These are phyloP conservation scores for Schoenoplectus tabernaemontani DNA, from an alignment of 202 grass and related monocot genomes.

Conservation along the genomic window DNA sequence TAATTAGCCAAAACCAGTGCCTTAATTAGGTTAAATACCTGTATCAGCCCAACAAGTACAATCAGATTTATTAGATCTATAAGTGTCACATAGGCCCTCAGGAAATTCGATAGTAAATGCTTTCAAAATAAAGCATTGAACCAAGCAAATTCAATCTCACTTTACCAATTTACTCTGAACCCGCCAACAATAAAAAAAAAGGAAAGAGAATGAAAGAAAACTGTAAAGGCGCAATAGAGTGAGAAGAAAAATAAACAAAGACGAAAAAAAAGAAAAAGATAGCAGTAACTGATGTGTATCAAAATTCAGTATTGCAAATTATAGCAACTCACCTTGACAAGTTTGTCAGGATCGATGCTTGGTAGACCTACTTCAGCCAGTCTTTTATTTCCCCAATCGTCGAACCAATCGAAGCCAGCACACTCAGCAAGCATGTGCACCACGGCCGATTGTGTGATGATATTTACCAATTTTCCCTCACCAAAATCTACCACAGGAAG, in stretches of 20 bases:
- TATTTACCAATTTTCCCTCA: conserved; percentile 85
- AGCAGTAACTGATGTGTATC: neutral
- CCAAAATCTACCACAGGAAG: conserved; percentile 88
- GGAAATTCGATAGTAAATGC: neutral
- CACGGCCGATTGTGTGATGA: conserved; percentile 84
- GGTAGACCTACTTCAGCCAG: conserved; percentile 70
- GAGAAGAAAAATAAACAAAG: neutral
- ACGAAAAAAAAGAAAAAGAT: neutral
- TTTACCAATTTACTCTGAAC: neutral
- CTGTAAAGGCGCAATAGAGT: neutral
- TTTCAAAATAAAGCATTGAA: neutral
- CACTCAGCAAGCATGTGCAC: conserved; percentile 98
- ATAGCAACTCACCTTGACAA: conserved; percentile 52
- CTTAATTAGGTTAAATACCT: neutral
- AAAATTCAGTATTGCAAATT: neutral
- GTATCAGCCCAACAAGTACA: neutral
- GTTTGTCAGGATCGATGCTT: conserved; percentile 46
- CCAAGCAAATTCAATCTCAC: neutral
- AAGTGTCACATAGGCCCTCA: neutral
- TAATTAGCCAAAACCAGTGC: neutral
- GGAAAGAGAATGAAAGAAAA: neutral
- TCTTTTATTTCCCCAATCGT: conserved; percentile 84
- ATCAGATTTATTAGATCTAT: neutral
- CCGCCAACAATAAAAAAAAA: neutral
- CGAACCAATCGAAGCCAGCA: conserved; percentile 85